These are phyloP conservation scores for Pyrenochaeta sp. DNA, from an alignment of 2,329 filamentous ascomycete species.

Conservation along the genomic window DNA sequence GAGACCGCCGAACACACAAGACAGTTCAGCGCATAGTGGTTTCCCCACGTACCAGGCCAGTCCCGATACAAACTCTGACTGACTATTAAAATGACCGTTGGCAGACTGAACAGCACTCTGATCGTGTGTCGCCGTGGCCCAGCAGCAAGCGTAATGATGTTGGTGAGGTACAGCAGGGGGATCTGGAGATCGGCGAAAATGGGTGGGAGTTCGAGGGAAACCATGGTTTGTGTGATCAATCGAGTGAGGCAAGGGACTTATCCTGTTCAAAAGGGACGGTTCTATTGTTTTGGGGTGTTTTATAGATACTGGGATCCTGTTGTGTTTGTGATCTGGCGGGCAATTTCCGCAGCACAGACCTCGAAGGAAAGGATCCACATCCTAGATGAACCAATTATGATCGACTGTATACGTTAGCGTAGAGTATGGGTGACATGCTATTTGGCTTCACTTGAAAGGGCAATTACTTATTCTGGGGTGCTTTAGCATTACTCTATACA, in stretches of 20 bases:
- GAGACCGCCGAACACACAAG: constrained; percentile 9
- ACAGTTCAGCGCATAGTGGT: constrained; percentile 21
- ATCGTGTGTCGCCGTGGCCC: constrained; percentile 11
- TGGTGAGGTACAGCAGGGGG: constrained; percentile 19
- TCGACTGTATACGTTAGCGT: constrained; percentile 4
- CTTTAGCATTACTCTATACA: too few relatives aligned
- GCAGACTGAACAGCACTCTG: constrained; percentile 19
- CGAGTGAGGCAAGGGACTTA: neutral
- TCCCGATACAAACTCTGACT: constrained; percentile 25
- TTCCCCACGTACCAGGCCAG: constrained; percentile 17
- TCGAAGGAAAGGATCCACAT: too few relatives aligned
- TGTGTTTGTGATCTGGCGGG: neutral
- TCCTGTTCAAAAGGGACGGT: neutral
- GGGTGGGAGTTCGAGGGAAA: constrained; percentile 14
- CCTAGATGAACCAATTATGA: neutral
- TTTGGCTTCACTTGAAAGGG: neutral
- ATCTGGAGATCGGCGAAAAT: constrained; percentile 14
- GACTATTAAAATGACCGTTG: constrained; percentile 19
- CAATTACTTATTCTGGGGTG: too few relatives aligned
- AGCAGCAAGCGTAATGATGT: constrained; percentile 22
- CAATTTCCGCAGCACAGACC: neutral
- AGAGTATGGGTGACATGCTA: neutral
- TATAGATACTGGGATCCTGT: neutral
- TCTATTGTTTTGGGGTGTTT: neutral
- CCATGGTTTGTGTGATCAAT: neutral